Conservation (phyloP, 352 stramenopile species). For the Phytophthora rubi region DNA sequence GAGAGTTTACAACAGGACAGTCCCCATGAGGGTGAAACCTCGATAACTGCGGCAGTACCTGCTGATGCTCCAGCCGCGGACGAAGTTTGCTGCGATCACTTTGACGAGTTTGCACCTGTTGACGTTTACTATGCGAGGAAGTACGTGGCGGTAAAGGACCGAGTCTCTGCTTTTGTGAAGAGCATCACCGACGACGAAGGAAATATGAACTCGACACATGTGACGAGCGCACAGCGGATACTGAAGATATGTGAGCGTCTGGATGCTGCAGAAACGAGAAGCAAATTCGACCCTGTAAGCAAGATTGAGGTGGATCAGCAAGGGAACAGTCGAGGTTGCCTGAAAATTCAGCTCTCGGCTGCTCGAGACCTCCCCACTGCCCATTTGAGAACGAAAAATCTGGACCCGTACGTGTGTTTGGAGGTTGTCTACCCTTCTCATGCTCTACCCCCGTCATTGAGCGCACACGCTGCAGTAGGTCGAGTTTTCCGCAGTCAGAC, state of each 20-base stretch:
- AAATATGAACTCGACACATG: slow-evolving; percentile 9
- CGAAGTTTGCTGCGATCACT: slow-evolving; percentile 48
- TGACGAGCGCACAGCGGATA: slow-evolving; percentile 53
- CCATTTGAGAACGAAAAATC: slow-evolving; percentile 73
- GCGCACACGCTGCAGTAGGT: slow-evolving; percentile 8
- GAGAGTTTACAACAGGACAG: background rate
- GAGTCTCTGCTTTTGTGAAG: slow-evolving; percentile 27
- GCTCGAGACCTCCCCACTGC: slow-evolving; percentile 63
- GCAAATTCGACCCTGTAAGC: slow-evolving; percentile 52
- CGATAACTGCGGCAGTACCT: background rate
- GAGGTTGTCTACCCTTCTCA: slow-evolving; percentile 68
- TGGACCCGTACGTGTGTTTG: slow-evolving; percentile 71
- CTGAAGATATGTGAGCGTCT: slow-evolving; percentile 67
- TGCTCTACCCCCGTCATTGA: slow-evolving; percentile 18
- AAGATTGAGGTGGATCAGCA: slow-evolving; percentile 70
- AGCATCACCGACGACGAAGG: slow-evolving; percentile 17
- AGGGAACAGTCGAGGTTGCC: slow-evolving; percentile 53
- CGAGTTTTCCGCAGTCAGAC: slow-evolving; percentile 62
- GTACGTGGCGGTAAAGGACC: slow-evolving; percentile 51
- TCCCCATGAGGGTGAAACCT: slow-evolving; percentile 4
- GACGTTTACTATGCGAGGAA: slow-evolving; percentile 52
- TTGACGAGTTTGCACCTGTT: slow-evolving; percentile 59
- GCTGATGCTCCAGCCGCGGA: slow-evolving; percentile 17
- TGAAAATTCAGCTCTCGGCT: slow-evolving; percentile 61
- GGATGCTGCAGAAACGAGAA: slow-evolving; percentile 47